Percentiles rank a stretch among this genome's conserved stretches.
phyloP scores from a whole-genome alignment of 2,329 filamentous ascomycete species.

The Hypoxylon sp. region DNA sequence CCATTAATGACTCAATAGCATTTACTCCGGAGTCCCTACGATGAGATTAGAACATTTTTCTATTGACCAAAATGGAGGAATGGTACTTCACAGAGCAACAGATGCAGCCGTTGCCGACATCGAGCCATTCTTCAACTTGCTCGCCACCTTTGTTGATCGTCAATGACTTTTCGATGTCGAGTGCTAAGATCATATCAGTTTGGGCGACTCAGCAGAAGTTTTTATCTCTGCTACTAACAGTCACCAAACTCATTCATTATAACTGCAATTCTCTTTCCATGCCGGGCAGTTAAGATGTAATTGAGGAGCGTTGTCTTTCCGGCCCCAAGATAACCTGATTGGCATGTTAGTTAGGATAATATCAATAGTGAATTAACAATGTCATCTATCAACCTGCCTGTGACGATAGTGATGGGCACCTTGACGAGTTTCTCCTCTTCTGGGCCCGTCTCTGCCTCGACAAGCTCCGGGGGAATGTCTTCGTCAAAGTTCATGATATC shows the following conservation, averaged over 20 bases:
- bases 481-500: slow-evolving; percentile 72
- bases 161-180: slow-evolving; percentile 95
- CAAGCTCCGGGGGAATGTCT: slow-evolving; percentile 75
- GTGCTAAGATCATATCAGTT: slow-evolving; percentile 64
- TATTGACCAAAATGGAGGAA: not conserved
- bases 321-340: slow-evolving; percentile 87
- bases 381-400: slow-evolving; percentile 63
- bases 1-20: slow-evolving; percentile 96
- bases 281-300: slow-evolving; percentile 93
- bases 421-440: slow-evolving; percentile 69
- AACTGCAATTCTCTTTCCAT: slow-evolving; percentile 98
- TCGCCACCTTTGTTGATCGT: slow-evolving; percentile 88
- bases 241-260: slow-evolving; percentile 95
- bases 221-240: slow-evolving; percentile 70
- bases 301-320: slow-evolving; percentile 97
- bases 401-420: slow-evolving; percentile 88
- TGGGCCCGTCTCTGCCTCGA: slow-evolving; percentile 51
- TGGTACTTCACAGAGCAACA: slow-evolving; percentile 94
- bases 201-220: no score
- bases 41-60: slow-evolving; percentile 44
- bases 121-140: slow-evolving; percentile 92
- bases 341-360: slow-evolving; percentile 24
- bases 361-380: not conserved
- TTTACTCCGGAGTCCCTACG: slow-evolving; percentile 88
- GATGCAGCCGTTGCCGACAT: slow-evolving; percentile 95